Evolutionary conservation across 495 filamentous ascomycete species (phyloP).

Genomic region (Tricharina praecox): DNA sequence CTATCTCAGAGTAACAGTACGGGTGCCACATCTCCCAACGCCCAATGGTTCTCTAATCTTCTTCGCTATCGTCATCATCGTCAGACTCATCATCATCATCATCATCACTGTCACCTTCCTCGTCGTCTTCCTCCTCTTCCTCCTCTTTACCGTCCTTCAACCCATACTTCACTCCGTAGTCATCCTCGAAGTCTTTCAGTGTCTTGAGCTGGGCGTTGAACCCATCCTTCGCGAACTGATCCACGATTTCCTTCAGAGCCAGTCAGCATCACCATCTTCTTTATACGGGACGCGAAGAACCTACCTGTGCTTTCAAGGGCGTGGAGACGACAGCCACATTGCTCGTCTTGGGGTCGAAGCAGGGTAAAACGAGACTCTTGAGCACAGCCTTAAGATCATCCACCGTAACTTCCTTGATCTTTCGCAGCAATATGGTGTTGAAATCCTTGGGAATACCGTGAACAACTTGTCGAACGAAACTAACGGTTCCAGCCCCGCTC

Average conservation of each 20-base stretch:
- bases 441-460: constrained; percentile 61
- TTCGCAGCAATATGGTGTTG: constrained; percentile 53
- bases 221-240: constrained; percentile 51
- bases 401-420: constrained; percentile 54
- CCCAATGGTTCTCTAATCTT: no score
- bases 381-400: constrained; percentile 65
- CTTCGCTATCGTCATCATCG: constrained; percentile 31
- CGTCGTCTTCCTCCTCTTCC: constrained; percentile 45
- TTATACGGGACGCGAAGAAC: constrained; percentile 17
- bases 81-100: constrained; percentile 32
- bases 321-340: constrained; percentile 84
- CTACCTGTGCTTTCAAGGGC: constrained; percentile 65
- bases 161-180: constrained; percentile 67
- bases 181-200: constrained; percentile 73
- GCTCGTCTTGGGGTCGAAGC: constrained; percentile 58
- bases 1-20: no score
- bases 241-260: constrained; percentile 43
- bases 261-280: not conserved
- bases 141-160: constrained; percentile 51
- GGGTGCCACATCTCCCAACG: no score
- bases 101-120: constrained; percentile 31
- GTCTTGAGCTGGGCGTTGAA: constrained; percentile 61
- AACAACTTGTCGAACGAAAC: constrained; percentile 68
- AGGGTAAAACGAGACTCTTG: constrained; percentile 53
- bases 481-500: constrained; percentile 56